These are phyloP conservation scores for Zelopaecilomyces penicillatus DNA, from an alignment of 2,329 filamentous ascomycete species.

Conservation along the genomic window DNA sequence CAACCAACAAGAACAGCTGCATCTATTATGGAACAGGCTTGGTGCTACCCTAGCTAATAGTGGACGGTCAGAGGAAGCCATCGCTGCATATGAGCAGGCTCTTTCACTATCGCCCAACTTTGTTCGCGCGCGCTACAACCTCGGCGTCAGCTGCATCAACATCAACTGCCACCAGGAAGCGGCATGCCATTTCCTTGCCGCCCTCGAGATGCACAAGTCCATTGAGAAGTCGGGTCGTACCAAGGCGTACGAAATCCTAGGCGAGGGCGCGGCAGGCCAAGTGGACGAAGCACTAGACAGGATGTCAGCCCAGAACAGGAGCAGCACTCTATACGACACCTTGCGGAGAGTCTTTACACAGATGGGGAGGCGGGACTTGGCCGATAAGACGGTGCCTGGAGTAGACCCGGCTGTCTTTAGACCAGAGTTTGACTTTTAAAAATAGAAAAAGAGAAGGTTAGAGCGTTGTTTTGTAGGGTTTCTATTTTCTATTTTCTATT, in stretches of 20 bases:
- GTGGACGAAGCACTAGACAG: slow-evolving; percentile 69
- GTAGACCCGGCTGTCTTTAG: slow-evolving; percentile 89
- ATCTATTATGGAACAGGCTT: slow-evolving; percentile 94
- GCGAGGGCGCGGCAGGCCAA: slow-evolving; percentile 33
- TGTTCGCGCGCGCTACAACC: slow-evolving; percentile 91
- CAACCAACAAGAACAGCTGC: slow-evolving; percentile 79
- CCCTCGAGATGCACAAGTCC: slow-evolving; percentile 89
- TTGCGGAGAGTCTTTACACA: slow-evolving; percentile 89
- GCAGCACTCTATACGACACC: slow-evolving; percentile 94
- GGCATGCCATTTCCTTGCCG: slow-evolving; percentile 83
- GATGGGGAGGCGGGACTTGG: slow-evolving; percentile 84
- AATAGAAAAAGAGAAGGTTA: background rate
- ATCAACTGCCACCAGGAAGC: slow-evolving; percentile 92
- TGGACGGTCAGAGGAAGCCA: slow-evolving; percentile 88
- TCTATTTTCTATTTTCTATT: too few relatives aligned
- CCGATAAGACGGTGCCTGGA: slow-evolving; percentile 77
- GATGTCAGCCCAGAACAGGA: slow-evolving; percentile 91
- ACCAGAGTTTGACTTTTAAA: slow-evolving; percentile 76
- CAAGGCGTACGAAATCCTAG: slow-evolving; percentile 75
- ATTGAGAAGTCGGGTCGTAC: slow-evolving; percentile 79
- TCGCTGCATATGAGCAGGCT: slow-evolving; percentile 90
- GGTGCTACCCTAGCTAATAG: slow-evolving; percentile 94
- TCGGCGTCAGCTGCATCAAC: slow-evolving; percentile 94
- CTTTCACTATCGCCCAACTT: slow-evolving; percentile 89
- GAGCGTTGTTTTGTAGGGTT: background rate